Evolutionary conservation across 176 grass and related monocot species (phyloP).

Genomic region (Triticum urartu): DNA sequence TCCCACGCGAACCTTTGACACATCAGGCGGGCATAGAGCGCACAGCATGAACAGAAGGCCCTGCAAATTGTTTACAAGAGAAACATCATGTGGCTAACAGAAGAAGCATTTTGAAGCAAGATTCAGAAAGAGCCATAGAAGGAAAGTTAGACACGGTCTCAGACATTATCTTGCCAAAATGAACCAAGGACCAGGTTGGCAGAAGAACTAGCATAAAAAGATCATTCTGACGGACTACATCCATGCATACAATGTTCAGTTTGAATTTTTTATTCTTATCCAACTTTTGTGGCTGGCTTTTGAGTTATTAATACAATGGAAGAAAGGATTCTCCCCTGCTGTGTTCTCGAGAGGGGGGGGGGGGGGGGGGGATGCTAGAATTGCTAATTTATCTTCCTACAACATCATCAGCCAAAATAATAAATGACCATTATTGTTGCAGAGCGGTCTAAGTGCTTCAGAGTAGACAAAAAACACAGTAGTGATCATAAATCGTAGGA

Average conservation of each 20-base stretch:
- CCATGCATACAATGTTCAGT: not conserved
- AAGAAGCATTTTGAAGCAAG: not conserved
- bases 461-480: not conserved
- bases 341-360: not conserved
- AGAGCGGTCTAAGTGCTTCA: not conserved
- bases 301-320: not conserved
- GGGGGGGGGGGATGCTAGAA: not conserved
- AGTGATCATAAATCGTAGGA: not conserved
- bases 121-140: not conserved
- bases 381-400: not conserved
- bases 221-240: not conserved
- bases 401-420: not conserved
- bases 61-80: slow-evolving; percentile 45
- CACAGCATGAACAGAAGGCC: slow-evolving; percentile 83
- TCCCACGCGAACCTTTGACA: slow-evolving; percentile 76
- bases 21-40: slow-evolving; percentile 72
- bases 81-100: not conserved
- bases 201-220: not conserved
- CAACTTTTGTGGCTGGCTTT: not conserved
- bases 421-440: not conserved
- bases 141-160: not conserved
- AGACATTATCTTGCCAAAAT: not conserved
- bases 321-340: not conserved
- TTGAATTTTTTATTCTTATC: not conserved
- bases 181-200: not conserved